Percentiles rank a stretch among this genome's conserved stretches.
These are phyloP conservation scores for Clitopilus hobsonii DNA, from an alignment of 768 basidiomycete species.

Conservation along the genomic window DNA sequence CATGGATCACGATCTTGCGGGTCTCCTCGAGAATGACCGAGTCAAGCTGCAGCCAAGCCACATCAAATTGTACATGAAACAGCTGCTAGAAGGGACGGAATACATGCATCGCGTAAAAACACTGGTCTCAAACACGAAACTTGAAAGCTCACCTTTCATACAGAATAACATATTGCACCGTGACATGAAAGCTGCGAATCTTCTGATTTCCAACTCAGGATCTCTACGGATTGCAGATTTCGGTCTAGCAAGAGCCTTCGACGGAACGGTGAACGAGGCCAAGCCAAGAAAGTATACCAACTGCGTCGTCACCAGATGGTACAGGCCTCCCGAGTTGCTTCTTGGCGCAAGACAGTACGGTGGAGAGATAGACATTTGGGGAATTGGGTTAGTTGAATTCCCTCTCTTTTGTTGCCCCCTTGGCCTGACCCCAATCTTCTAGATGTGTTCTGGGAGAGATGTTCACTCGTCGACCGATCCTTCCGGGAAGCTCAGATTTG, in stretches of 20 bases:
- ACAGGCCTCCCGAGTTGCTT: slow-evolving; percentile 88
- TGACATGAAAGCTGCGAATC: slow-evolving; percentile 98
- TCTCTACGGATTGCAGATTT: slow-evolving; percentile 89
- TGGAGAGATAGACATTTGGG: slow-evolving; percentile 96
- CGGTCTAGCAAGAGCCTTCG: slow-evolving; percentile 85
- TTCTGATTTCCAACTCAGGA: slow-evolving; percentile 87
- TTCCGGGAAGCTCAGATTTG: slow-evolving; percentile 84
- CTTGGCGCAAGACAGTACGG: slow-evolving; percentile 88
- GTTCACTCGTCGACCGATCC: slow-evolving; percentile 82
- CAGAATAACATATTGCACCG: slow-evolving; percentile 97
- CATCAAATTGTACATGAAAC: slow-evolving; percentile 95
- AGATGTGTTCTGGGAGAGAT: slow-evolving; percentile 98
- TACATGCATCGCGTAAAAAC: slow-evolving; percentile 83
- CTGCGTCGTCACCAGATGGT: slow-evolving; percentile 94
- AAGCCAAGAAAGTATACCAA: slow-evolving; percentile 84
- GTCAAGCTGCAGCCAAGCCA: slow-evolving; percentile 79
- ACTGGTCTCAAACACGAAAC: not conserved
- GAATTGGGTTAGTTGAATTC: slow-evolving; percentile 81
- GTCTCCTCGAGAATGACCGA: slow-evolving; percentile 86
- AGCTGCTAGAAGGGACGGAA: slow-evolving; percentile 92
- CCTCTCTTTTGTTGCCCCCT: slow-evolving; percentile 1
- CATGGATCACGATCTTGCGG: slow-evolving; percentile 99
- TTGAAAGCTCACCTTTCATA: slow-evolving; percentile 5
- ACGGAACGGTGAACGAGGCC: slow-evolving; percentile 39
- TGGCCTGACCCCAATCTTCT: slow-evolving; percentile 1